Conservation (phyloP, 345 rosid species). For the Linum tenue region DNA sequence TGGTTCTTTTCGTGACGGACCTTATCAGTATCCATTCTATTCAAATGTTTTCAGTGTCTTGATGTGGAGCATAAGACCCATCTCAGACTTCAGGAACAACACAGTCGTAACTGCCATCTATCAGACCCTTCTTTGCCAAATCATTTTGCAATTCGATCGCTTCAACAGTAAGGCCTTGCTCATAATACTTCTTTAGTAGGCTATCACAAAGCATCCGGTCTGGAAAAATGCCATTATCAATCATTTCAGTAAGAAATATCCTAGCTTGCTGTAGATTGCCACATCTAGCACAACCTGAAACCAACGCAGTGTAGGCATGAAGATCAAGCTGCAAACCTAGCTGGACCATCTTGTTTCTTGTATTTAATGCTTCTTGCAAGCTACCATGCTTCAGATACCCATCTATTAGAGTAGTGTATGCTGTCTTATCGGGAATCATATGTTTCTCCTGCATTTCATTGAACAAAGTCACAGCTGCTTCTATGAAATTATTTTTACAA, state of each 20-base stretch:
- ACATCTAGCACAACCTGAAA: slow-evolving; percentile 50
- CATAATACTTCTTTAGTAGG: slow-evolving; percentile 50
- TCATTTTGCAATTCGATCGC: slow-evolving; percentile 44
- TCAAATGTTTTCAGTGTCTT: background rate
- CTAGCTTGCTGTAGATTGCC: slow-evolving; percentile 46
- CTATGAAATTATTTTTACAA: slow-evolving; percentile 47
- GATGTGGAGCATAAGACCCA: background rate
- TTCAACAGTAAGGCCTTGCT: slow-evolving; percentile 39
- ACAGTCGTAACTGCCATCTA: slow-evolving; percentile 18
- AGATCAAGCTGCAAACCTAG: slow-evolving; percentile 56
- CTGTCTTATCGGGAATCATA: slow-evolving; percentile 42
- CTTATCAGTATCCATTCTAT: background rate
- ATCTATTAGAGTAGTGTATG: slow-evolving; percentile 53
- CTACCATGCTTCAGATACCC: slow-evolving; percentile 54
- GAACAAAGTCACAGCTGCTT: slow-evolving; percentile 42
- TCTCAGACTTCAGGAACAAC: slow-evolving; percentile 26
- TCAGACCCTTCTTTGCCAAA: slow-evolving; percentile 34
- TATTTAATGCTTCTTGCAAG: slow-evolving; percentile 39
- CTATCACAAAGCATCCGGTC: slow-evolving; percentile 49
- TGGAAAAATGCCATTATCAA: slow-evolving; percentile 40
- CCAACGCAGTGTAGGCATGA: slow-evolving; percentile 54
- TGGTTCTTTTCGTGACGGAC: background rate
- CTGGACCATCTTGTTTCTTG: slow-evolving; percentile 43
- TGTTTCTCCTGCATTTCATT: slow-evolving; percentile 37
- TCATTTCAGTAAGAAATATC: slow-evolving; percentile 52